Conservation (phyloP, 768 basidiomycete genomes). For the Mycena sanguinolenta region DNA sequence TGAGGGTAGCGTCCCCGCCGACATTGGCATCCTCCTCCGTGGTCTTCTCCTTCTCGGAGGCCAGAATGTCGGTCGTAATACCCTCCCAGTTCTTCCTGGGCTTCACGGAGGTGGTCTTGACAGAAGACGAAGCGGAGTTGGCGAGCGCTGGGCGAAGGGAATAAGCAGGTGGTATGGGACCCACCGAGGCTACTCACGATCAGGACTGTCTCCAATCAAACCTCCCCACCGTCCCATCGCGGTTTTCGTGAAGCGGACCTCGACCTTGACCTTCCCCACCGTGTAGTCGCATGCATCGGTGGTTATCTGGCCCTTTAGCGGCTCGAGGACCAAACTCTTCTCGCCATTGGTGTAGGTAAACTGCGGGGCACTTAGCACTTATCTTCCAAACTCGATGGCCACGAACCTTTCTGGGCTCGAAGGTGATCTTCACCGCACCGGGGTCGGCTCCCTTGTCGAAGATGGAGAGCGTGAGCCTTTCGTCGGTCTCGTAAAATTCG, state of each 20-base stretch:
- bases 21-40: slow-evolving; percentile 88
- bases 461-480: slow-evolving; percentile 77
- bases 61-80: slow-evolving; percentile 77
- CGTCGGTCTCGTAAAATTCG: slow-evolving; percentile 92
- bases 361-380: slow-evolving; percentile 47
- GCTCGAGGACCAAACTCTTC: slow-evolving; percentile 78
- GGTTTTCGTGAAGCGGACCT: slow-evolving; percentile 82
- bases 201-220: slow-evolving; percentile 81
- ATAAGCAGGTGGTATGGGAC: slow-evolving; percentile 5
- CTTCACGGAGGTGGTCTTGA: slow-evolving; percentile 56
- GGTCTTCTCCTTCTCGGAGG: slow-evolving; percentile 76
- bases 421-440: slow-evolving; percentile 68
- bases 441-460: slow-evolving; percentile 86
- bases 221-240: slow-evolving; percentile 78
- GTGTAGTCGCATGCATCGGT: slow-evolving; percentile 70
- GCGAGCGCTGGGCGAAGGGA: slow-evolving; percentile 43
- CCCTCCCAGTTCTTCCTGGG: slow-evolving; percentile 91
- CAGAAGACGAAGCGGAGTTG: slow-evolving; percentile 46
- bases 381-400: not conserved
- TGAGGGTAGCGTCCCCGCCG: slow-evolving; percentile 89
- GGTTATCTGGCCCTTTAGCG: slow-evolving; percentile 87
- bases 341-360: slow-evolving; percentile 77
- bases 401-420: slow-evolving; percentile 75
- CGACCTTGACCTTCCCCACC: slow-evolving; percentile 90
- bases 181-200: slow-evolving; percentile 64